Base-by-base conservation (phyloP, 2,329 filamentous ascomycete species). In the Dactylellina cionopaga region DNA sequence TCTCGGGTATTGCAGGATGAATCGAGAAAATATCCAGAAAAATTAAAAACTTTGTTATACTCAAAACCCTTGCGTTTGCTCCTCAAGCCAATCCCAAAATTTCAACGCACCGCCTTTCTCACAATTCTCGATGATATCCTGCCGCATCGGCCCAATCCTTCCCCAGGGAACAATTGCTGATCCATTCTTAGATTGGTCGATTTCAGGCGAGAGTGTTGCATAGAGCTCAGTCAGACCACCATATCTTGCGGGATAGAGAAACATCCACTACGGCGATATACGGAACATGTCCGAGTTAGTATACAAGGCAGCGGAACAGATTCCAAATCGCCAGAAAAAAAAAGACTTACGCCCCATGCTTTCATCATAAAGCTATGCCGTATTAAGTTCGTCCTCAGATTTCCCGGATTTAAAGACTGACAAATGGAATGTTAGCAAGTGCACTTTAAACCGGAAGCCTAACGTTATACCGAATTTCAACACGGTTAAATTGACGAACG, bases 111-210 rank as follows among this genome's bases (percentile, higher is more conserved):
- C 77, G 0, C 82, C 81, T 15, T 81, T 81, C 47, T 82, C 80
- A 15, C 77, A 77, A 47, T 75, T 79, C 1, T 77, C 74, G 2
- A 76, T 76, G 10, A 82, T 35, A 69, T 82, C 81, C 33, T 75
- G 70, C 10, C 80, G 76, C 15, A 81, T 44, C 15, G 77, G 63
- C 44, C 59, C 66, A 64, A 80, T 76, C 27, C 80, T 77, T 73
- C 84, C 84, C 82, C 83, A 86, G 1, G 84, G 84, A 52, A 83
- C 78, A 24, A 85, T 75, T 62, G 79, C 81, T n/a, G 75, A 77
- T 1, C 81, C 80, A 60, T 80, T 79, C 4, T 80, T 56, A 27
- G 79, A 71, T 3, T 60, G 43, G 2, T 76, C 78, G 4, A 81
- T 75, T 5, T 79, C 75, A 1, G 78, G 76, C 1, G 79, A 80